Evolutionary conservation across 2,329 filamentous ascomycete genomes (phyloP).

Genomic region (Berkeleyomyces basicola): DNA sequence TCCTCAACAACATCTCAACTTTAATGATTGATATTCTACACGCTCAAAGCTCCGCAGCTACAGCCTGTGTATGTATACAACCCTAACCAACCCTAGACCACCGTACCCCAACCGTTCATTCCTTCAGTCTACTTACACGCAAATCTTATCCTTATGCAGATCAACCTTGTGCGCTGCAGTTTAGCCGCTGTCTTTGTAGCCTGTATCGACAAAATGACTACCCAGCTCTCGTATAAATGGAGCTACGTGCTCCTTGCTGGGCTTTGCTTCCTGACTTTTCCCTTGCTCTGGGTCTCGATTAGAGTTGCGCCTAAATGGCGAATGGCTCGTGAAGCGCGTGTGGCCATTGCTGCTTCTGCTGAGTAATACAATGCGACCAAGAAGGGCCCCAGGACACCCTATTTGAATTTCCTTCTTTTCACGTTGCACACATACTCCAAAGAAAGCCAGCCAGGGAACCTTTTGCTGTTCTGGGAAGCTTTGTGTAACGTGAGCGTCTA

Average conservation of each 20-base stretch:
- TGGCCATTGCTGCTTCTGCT: not conserved
- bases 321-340: conserved; percentile 3
- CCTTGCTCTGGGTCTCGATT: conserved; percentile 17
- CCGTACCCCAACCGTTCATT: not conserved
- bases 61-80: conserved; percentile 17
- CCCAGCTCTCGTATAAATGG: conserved; percentile 15
- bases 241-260: conserved; percentile 16
- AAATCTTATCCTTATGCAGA: conserved; percentile 13
- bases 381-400: too few relatives aligned
- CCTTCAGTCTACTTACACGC: not conserved
- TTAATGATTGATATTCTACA: conserved; percentile 21
- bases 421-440: too few relatives aligned
- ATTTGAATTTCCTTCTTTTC: too few relatives aligned
- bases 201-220: conserved; percentile 18
- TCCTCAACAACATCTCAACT: conserved; percentile 21
- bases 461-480: too few relatives aligned
- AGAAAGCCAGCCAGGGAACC: too few relatives aligned
- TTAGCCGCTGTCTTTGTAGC: conserved; percentile 19
- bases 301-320: conserved; percentile 16
- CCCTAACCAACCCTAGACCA: not conserved
- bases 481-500: too few relatives aligned
- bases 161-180: conserved; percentile 19
- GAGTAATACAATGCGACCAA: not conserved
- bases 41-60: conserved; percentile 19
- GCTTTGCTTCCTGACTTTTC: conserved; percentile 14